These are phyloP conservation scores for Wallacemonas sp. DNA, from an alignment of 208 protist genomes.

Conservation along the genomic window DNA sequence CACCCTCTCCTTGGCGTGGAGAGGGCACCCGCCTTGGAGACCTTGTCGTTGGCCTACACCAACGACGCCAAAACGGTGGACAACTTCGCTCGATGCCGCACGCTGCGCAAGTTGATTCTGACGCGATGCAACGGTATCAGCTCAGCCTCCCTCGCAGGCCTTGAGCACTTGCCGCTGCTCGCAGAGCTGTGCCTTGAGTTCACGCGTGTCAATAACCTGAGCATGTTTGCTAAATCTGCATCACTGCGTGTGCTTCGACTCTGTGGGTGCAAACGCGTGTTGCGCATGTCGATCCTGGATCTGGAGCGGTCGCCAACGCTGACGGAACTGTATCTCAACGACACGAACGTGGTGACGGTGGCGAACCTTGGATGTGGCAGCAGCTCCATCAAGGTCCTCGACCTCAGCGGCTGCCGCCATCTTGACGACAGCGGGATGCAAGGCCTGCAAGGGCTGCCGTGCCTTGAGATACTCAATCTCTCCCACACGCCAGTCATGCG, in stretches of 20 bases:
- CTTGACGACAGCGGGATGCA: conserved; percentile 58
- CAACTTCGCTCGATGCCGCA: conserved; percentile 38
- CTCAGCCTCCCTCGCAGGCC: conserved; percentile 33
- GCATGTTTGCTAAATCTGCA: conserved; percentile 24
- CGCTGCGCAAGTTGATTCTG: conserved; percentile 43
- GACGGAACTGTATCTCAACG: conserved; percentile 46
- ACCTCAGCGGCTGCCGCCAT: conserved; percentile 59
- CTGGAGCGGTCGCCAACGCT: conserved; percentile 42
- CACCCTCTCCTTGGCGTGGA: conserved; percentile 40
- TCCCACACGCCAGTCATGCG: conserved; percentile 46
- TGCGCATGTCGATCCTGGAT: conserved; percentile 48
- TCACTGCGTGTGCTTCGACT: conserved; percentile 42
- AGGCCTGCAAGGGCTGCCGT: conserved; percentile 45
- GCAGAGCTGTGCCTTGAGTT: conserved; percentile 51
- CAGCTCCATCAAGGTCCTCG: conserved; percentile 31
- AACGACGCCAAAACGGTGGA: conserved; percentile 32
- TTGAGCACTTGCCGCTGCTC: conserved; percentile 40
- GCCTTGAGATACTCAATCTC: conserved; percentile 48
- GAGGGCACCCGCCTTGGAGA: conserved; percentile 33
- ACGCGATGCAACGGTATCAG: conserved; percentile 62
- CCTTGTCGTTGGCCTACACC: conserved; percentile 55
- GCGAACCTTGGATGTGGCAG: conserved; percentile 45
- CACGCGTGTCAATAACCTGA: conserved; percentile 55
- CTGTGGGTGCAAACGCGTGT: conserved; percentile 57
- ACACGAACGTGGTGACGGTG: conserved; percentile 60